These are phyloP conservation scores for Thermothelomyces thermophilus DNA, from an alignment of 2,329 filamentous ascomycete genomes.

Conservation along the genomic window DNA sequence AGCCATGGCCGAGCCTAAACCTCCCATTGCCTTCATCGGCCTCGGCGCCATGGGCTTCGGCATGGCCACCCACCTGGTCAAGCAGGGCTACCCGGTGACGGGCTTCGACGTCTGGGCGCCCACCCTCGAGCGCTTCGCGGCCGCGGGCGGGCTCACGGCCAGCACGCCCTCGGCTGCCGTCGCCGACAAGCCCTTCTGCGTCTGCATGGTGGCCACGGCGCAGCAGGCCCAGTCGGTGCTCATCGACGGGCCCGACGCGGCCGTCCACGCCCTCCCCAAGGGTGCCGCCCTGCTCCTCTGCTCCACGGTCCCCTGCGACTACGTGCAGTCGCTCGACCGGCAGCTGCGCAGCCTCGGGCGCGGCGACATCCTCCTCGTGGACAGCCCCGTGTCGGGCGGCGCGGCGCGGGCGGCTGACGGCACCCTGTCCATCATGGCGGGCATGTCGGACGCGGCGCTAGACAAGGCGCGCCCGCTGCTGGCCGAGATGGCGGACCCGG, in stretches of 20 bases:
- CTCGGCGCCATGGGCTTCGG: conserved; percentile 78
- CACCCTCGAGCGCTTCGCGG: conserved; percentile 57
- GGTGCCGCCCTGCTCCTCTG: conserved; percentile 59
- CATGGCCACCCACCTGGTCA: conserved; percentile 69
- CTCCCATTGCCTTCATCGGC: conserved; percentile 59
- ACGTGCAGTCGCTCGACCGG: conserved; percentile 53
- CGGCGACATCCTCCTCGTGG: conserved; percentile 59
- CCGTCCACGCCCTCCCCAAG: conserved; percentile 41
- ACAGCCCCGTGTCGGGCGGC: conserved; percentile 67
- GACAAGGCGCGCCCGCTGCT: conserved; percentile 53
- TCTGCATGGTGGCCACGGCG: conserved; percentile 71
- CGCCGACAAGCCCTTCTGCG: conserved; percentile 50
- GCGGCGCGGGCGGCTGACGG: conserved; percentile 62
- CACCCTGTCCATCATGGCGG: conserved; percentile 70
- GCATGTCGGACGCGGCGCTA: conserved; percentile 51
- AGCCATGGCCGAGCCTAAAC: conserved; percentile 31
- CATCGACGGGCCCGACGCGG: conserved; percentile 51
- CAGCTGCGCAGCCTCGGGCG: conserved; percentile 50
- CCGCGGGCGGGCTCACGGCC: conserved; percentile 54
- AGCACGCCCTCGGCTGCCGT: conserved; percentile 57
- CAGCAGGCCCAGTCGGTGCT: conserved; percentile 61
- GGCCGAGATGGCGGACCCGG: conserved; percentile 53
- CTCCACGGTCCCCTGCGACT: conserved; percentile 63
- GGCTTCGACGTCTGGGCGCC: conserved; percentile 66
- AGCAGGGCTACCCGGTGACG: conserved; percentile 58